Evolutionary conservation across 2,329 filamentous ascomycete genomes (phyloP).

Genomic region (Zelopaecilomyces penicillatus): DNA sequence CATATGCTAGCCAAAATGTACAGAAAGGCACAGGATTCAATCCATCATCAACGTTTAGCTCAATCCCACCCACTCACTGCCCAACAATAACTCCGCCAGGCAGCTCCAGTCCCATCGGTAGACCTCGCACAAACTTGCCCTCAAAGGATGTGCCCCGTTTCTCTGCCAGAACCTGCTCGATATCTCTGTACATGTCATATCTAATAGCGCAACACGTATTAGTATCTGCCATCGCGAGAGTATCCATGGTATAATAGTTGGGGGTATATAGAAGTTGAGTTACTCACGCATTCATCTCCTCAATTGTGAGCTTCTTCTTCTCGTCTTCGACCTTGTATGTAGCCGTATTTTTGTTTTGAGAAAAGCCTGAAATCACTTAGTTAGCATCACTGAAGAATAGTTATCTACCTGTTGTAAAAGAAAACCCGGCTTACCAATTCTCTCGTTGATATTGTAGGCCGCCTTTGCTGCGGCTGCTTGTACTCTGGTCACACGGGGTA

Average conservation of each 20-base stretch:
- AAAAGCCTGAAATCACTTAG: constrained; percentile 42
- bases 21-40: too few relatives aligned
- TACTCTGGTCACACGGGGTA: constrained; percentile 47
- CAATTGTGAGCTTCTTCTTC: constrained; percentile 54
- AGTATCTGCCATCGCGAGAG: not conserved
- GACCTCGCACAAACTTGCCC: constrained; percentile 31
- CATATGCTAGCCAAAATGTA: too few relatives aligned
- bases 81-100: constrained; percentile 38
- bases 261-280: fast-evolving
- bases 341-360: constrained; percentile 45
- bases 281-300: constrained; percentile 58
- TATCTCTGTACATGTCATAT: constrained; percentile 51
- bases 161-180: constrained; percentile 39
- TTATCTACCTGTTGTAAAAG: not conserved
- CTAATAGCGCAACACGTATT: constrained; percentile 17
- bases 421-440: constrained; percentile 39
- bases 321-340: constrained; percentile 56
- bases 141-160: constrained; percentile 24
- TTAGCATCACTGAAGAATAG: not conserved
- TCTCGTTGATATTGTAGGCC: constrained; percentile 53
- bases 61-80: not conserved
- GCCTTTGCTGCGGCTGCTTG: constrained; percentile 51
- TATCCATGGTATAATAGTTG: too few relatives aligned
- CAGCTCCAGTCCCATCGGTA: constrained; percentile 39
- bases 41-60: too few relatives aligned